A percentile compares a stretch with the other conserved stretches of the same genome.
These are phyloP conservation scores for Alloteropsis semialata DNA, from an alignment of 176 grass and related monocot genomes.

Conservation along the genomic window DNA sequence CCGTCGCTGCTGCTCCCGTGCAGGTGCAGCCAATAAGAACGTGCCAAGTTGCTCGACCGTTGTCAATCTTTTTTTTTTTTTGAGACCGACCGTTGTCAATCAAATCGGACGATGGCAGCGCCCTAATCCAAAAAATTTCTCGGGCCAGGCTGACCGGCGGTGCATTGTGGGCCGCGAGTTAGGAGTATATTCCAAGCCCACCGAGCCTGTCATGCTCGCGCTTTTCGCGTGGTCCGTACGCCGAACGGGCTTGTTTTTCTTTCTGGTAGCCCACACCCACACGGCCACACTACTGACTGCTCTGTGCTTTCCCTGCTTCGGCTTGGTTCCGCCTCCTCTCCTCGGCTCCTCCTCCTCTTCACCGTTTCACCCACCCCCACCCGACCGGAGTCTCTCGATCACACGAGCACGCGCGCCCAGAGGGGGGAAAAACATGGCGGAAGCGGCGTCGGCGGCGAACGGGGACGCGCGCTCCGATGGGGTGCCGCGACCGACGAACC, in stretches of 20 bases:
- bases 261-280: too few relatives aligned
- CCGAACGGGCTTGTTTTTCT: neutral
- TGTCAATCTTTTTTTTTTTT: too few relatives aligned
- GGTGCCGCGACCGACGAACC: conserved; percentile 65
- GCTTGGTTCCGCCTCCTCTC: neutral
- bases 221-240: neutral
- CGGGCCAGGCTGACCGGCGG: neutral
- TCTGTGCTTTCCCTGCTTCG: neutral
- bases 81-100: too few relatives aligned
- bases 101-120: too few relatives aligned
- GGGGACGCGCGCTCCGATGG: conserved; percentile 14
- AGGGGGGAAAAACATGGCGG: neutral
- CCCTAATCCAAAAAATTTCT: neutral
- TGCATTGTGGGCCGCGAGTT: neutral
- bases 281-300: too few relatives aligned
- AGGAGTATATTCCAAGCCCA: conserved; percentile 1
- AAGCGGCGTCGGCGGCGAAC: conserved; percentile 28
- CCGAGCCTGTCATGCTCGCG: neutral
- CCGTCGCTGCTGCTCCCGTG: too few relatives aligned
- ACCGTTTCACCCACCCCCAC: neutral
- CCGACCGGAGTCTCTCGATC: neutral
- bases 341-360: neutral
- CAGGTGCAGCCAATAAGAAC: too few relatives aligned
- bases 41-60: too few relatives aligned
- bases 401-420: neutral